Evolutionary conservation across 257 asterid species (phyloP), one percentile per base, ranked within the genome.

Genomic region (Ophiorrhiza pumila): DNA sequence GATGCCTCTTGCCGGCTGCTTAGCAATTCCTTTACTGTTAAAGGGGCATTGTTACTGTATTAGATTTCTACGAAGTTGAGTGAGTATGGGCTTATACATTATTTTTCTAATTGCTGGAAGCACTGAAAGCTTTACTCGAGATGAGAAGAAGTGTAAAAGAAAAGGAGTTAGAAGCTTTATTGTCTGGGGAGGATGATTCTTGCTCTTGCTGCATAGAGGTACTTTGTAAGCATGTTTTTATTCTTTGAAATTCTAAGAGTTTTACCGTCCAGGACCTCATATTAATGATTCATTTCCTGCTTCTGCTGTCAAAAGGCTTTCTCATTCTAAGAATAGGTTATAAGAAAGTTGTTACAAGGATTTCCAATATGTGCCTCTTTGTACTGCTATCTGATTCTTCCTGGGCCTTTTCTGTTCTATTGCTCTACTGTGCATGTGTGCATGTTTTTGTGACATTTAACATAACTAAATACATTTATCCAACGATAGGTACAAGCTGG

Each of bases 201-300:
- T 88, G 89, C 80, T 82, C 97, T 80, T 93, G 97, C 80, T 93
- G 84, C 85, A 89, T 93, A 60, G 97, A 89, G 96, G 97, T 91
- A 29, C 63, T 37, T 47, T 34, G 25, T 29, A n/a, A n/a, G n/a
- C n/a, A n/a, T n/a, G n/a, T n/a, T n/a, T n/a, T n/a, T n/a, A n/a
- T n/a, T n/a, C n/a, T n/a, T n/a, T n/a, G n/a, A n/a, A 45, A 68
- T 64, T 64, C 15, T 64, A 37, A 12, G 42, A 64, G 22, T 39
- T 63, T 20, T 20, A 37, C 9, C 17, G 39, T 61, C 7, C 45
- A 61, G 35, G 9, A 37, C 17, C 18, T 35, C 32, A 15, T 18
- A 18, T 9, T 63, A 63, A 22, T 63, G 6, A 37, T 63, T 20
- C 10, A 7, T n/a, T n/a, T n/a, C n/a, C 64, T n/a, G 0, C 2